phyloP scores from a whole-genome alignment of 2,329 filamentous ascomycete species.

The Colletotrichum chrysophilum region DNA sequence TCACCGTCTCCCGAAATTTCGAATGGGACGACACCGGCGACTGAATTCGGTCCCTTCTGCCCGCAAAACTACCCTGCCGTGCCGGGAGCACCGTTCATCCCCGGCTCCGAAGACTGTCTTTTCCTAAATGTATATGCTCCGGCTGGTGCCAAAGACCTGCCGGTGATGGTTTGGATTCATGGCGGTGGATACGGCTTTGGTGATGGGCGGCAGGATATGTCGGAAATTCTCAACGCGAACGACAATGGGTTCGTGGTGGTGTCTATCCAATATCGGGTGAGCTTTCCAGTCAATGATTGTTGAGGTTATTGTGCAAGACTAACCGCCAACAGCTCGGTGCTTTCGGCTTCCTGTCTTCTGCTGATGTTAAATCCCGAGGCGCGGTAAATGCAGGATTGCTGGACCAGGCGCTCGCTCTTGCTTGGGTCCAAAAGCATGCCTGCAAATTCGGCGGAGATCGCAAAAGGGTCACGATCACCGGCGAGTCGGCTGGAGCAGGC shows the following conservation, averaged over 20 bases:
- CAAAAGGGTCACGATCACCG: conserved; percentile 52
- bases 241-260: conserved; percentile 40
- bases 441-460: conserved; percentile 55
- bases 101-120: conserved; percentile 47
- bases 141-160: conserved; percentile 39
- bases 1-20: conserved; percentile 26
- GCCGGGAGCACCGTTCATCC: conserved; percentile 25
- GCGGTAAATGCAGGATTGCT: conserved; percentile 53
- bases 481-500: conserved; percentile 58
- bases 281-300: fast-evolving
- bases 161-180: conserved; percentile 53
- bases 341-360: conserved; percentile 52
- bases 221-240: conserved; percentile 28
- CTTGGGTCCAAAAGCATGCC: conserved; percentile 58
- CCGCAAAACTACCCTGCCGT: conserved; percentile 34
- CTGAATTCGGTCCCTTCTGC: conserved; percentile 34
- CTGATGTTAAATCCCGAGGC: conserved; percentile 37
- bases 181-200: conserved; percentile 45
- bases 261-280: conserved; percentile 45
- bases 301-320: neutral
- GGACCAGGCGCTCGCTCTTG: conserved; percentile 52
- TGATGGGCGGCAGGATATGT: conserved; percentile 24
- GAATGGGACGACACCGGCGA: conserved; percentile 32
- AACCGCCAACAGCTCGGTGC: conserved; percentile 34
- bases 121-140: conserved; percentile 51